Evolutionary conservation across 108 stramenopile genomes (phyloP), one percentile per base, ranked within the genome.

Genomic region (Nitzschia sp.): DNA sequence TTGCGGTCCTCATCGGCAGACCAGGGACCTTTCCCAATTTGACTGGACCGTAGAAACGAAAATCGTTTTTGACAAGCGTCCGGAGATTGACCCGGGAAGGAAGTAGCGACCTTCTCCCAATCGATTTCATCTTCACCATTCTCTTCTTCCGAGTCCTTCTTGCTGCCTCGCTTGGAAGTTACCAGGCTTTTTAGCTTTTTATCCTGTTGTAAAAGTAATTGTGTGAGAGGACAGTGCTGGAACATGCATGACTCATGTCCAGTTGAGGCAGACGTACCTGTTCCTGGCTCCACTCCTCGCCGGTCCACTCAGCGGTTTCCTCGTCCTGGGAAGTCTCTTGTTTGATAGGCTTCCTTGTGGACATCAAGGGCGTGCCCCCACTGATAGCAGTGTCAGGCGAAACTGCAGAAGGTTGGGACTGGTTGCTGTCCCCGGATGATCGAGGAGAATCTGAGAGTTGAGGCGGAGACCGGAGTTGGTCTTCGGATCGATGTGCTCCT

Each of bases 1-100:
- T 77, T 77, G 53, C 53, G 11, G 62, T 92, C 90, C 51, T 93
- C 94, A 12, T 87, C 80, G 38, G 68, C 58, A 11, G 89, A 84
- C 94, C 92, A 95, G 19, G 87, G 86, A 25, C 69, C 70, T 41
- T 50, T 77, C 34, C 66, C 79, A 50, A 12, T 72, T 78, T 38
- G 64, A 58, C 24, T 37, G 15, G 37, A 24, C 19, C 41, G 48
- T 8, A 77, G 52, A 67, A 48, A 70, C n/a, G 43, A 14, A 41
- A 61, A 77, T 34, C 78, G 24, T 20, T 64, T 56, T 52, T 65
- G 51, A 40, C 69, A 74, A 29, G 67, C 51, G n/a, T 53, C 55
- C 8, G 68, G 65, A 59, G 73, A 51, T 51, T 48, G 43, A 9
- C 10, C 21, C 6, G 40, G 53, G 41, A 51, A 26, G 1, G 56